These are phyloP conservation scores for Aspergillus coremiiformis DNA, from an alignment of 495 filamentous ascomycete genomes.

Conservation along the genomic window DNA sequence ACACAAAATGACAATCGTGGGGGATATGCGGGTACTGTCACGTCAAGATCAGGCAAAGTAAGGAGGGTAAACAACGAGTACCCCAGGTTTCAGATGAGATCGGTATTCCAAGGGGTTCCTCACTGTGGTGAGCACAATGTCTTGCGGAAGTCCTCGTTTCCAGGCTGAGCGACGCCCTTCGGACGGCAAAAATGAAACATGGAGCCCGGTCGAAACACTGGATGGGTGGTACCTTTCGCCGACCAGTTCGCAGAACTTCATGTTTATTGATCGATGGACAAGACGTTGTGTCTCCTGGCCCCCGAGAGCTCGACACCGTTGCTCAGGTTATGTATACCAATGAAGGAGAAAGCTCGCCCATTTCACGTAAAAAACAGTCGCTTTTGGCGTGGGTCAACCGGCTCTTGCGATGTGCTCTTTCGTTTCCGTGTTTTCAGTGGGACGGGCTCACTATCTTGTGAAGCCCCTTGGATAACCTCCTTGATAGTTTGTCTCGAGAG, in stretches of 20 bases:
- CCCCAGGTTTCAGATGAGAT: neutral
- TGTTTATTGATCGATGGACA: too few relatives aligned
- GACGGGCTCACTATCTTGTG: constrained; percentile 7
- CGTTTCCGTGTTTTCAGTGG: constrained; percentile 22
- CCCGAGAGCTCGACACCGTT: too few relatives aligned
- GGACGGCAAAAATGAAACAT: neutral
- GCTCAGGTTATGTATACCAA: neutral
- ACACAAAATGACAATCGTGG: neutral
- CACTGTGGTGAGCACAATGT: neutral
- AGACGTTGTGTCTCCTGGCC: too few relatives aligned
- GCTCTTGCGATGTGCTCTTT: constrained; percentile 19
- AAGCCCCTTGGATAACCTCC: constrained; percentile 57
- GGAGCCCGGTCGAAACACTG: neutral
- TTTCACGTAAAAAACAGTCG: constrained; percentile 33
- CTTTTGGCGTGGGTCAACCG: constrained; percentile 30
- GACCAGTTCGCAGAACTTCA: too few relatives aligned
- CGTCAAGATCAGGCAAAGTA: neutral
- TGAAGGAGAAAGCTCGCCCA: neutral
- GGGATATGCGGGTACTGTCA: neutral
- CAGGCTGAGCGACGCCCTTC: neutral
- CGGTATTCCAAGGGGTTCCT: neutral
- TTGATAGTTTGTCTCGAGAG: constrained; percentile 79
- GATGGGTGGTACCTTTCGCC: too few relatives aligned
- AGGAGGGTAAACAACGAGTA: neutral
- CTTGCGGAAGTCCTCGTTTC: neutral